Evolutionary conservation across 1,139 yeast genomes (phyloP), one percentile per base, ranked within the genome.

Genomic region (Yamadazyma oceani): DNA sequence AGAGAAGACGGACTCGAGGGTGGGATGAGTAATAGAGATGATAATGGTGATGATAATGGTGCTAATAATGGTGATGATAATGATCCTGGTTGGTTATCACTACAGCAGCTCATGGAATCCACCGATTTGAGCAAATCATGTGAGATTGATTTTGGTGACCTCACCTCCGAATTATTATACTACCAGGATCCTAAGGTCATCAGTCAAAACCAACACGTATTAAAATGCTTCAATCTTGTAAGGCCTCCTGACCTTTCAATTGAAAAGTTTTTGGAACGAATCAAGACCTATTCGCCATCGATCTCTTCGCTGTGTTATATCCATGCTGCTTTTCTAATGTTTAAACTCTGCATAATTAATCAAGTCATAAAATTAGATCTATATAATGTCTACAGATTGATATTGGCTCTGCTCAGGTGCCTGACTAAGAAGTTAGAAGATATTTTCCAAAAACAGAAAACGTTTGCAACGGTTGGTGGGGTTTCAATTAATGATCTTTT

Each of bases 381-480:
- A 4, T 53, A 55, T 35, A 71, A 71, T 42, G 69, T 63, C 12
- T 61, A 69, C 45, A 51, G 77, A 28, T 56, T 69, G 30, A 54
- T 69, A 10, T 54, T 71, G 37, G 74, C 73, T 2, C 62, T 66
- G 47, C 55, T 71, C n/a, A 54, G 77, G 38, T 68, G 75, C 43
- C 69, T 67, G 57, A 66, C 72, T 5, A 71, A 71, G 49, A 60
- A 57, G 17, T 48, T 70, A 34, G 77, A 71, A 44, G 77, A 71
- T 43, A 53, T 70, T 11, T 65, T 66, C 45, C 77, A 71, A 44
- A 68, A 64, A 40, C 77, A 71, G 40, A 60, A 60, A 41, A 49
- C 64, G 11, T 71, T 67, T 49, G 72, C 74, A 3, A 65, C 71
- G 1, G 75, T 71, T 2, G 75, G 73, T 3, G 77, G 77, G 1